Conservation (phyloP, 2,329 filamentous ascomycete genomes). For the Neophaeococcomyces mojaviensis region DNA sequence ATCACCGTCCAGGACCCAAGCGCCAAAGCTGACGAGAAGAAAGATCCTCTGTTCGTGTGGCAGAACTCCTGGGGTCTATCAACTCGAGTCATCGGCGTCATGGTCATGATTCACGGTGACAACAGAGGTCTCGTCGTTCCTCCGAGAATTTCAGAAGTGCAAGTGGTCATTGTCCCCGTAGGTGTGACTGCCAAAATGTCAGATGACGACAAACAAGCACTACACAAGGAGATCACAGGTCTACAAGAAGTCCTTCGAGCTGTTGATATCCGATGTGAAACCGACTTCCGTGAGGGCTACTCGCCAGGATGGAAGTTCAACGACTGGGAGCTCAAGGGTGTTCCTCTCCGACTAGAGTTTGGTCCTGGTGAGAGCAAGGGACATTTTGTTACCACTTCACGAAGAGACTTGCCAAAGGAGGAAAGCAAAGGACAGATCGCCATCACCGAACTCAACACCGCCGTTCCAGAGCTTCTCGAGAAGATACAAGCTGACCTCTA, state of each 20-base stretch:
- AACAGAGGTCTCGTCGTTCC: conserved; percentile 92
- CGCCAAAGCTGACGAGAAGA: conserved; percentile 60
- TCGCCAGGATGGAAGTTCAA: conserved; percentile 97
- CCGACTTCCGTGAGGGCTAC: conserved; percentile 82
- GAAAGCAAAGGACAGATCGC: conserved; percentile 60
- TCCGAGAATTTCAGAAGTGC: conserved; percentile 77
- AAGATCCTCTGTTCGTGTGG: conserved; percentile 69
- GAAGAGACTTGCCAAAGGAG: conserved; percentile 65
- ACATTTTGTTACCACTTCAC: conserved; percentile 73
- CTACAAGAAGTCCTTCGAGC: conserved; percentile 63
- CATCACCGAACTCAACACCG: conserved; percentile 63
- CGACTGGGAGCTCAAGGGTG: conserved; percentile 95
- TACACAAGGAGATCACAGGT: conserved; percentile 67
- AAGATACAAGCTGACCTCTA: conserved; percentile 82
- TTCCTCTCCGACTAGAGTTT: conserved; percentile 89
- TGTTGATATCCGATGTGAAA: conserved; percentile 68
- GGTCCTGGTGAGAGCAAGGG: conserved; percentile 89
- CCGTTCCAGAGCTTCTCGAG: conserved; percentile 74
- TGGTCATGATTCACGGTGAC: conserved; percentile 97
- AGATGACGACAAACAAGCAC: conserved; percentile 67
- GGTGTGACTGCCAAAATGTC: conserved; percentile 84
- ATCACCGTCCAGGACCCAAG: conserved; percentile 92
- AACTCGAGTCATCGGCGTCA: conserved; percentile 93
- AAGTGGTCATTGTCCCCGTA: conserved; percentile 82
- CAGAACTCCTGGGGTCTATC: conserved; percentile 99